Base-by-base conservation (phyloP, 352 stramenopile species). In the Phytophthora sp. region DNA sequence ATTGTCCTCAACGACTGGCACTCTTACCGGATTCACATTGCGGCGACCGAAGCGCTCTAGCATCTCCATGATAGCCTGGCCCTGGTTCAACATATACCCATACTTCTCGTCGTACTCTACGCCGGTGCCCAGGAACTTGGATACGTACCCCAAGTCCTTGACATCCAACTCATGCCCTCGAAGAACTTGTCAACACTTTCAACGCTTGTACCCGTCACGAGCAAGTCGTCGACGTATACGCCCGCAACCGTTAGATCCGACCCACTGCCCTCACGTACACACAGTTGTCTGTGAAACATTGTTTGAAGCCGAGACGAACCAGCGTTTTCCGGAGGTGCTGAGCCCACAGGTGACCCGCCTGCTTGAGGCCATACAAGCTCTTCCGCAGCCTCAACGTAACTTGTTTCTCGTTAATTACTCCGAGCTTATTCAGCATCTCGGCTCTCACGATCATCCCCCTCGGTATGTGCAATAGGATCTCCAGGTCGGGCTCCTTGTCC, bases 191-290 rank as follows among this genome's bases (percentile, higher is more conserved):
- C 46, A 2, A 66, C 36, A 0, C 29, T 35, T 0, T 1, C 20
- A 0, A 42, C 4, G 41, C 29, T 59, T 0, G 62, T 63, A 0
- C 29, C 58, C 0, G 59, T 77, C 1, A 64, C 62, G 0, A 80
- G 38, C 2, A 80, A 6, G 35, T 83, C 75, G 18, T 80, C 57
- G 0, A 79, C 64, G 50, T 80, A 77, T 1, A 64, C 44, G 7
- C 69, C 67, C 0, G 71, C 59, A 1, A 77, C 2, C 1, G 52
- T 61, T n/a, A n/a, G n/a, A n/a, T n/a, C n/a, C n/a, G n/a, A n/a
- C n/a, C 3, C 55, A 51, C 12, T 30, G 7, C 20, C 13, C 24
- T 11, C 31, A 6, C 31, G 38, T 69, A 79, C 2, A 82, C 4
- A 47, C 64, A 79, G 13, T 42, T 38, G 42, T 29, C 75, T 63